Conservation (phyloP, 1,139 yeast species). For the Geotrichum klebahnii region DNA sequence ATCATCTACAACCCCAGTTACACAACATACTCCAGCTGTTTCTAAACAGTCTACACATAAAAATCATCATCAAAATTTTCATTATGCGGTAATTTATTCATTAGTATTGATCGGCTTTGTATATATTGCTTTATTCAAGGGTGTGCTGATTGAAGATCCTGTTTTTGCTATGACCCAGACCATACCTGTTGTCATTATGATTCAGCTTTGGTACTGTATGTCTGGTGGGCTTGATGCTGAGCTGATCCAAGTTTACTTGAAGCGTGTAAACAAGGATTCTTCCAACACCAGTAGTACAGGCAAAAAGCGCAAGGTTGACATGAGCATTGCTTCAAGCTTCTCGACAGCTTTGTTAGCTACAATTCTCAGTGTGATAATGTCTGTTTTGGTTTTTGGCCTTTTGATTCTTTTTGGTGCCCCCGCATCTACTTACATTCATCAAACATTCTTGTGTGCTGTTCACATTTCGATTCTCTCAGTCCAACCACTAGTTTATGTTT, state of each 20-base stretch:
- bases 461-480: constrained; percentile 63
- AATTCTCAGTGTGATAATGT: constrained; percentile 43
- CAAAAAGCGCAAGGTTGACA: constrained; percentile 23
- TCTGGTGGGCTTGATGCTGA: constrained; percentile 27
- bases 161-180: constrained; percentile 29
- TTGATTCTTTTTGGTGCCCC: constrained; percentile 87
- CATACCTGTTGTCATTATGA: constrained; percentile 26
- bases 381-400: constrained; percentile 51
- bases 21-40: not conserved
- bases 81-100: constrained; percentile 17
- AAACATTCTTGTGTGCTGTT: constrained; percentile 60
- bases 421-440: constrained; percentile 49
- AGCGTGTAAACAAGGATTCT: not conserved
- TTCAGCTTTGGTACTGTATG: constrained; percentile 33
- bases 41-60: constrained; percentile 1
- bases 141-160: constrained; percentile 25
- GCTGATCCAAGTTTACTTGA: constrained; percentile 6
- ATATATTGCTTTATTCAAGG: constrained; percentile 22
- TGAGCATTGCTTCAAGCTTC: constrained; percentile 19
- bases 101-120: constrained; percentile 12
- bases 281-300: not conserved
- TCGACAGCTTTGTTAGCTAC: constrained; percentile 35
- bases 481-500: constrained; percentile 60
- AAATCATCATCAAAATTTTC: constrained; percentile 17
- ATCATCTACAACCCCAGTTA: not conserved